Evolutionary conservation across 805 yeast species (phyloP).

Genomic region (Pichia sporocuriosa): DNA sequence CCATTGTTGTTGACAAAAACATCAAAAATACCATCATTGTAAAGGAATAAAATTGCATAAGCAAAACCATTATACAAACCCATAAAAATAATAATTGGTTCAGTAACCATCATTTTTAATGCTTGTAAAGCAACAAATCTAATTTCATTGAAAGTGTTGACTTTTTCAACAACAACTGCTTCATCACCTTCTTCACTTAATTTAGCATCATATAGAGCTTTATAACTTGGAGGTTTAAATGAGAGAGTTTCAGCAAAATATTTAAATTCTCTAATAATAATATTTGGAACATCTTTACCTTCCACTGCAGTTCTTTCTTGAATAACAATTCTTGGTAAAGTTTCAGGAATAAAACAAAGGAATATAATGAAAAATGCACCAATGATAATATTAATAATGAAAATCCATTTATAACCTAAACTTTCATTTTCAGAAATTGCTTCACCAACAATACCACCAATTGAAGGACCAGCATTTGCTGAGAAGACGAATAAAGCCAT

Average conservation of each 20-base stretch:
- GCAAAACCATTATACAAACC: conserved; percentile 33
- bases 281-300: conserved; percentile 20
- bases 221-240: conserved; percentile 20
- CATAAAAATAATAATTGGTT: conserved; percentile 30
- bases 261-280: conserved; percentile 23
- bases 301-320: conserved; percentile 25
- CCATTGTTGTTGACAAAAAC: conserved; percentile 31
- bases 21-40: conserved; percentile 31
- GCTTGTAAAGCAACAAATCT: conserved; percentile 28
- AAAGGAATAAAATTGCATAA: conserved; percentile 31
- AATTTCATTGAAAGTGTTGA: conserved; percentile 24
- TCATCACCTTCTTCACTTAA: conserved; percentile 15
- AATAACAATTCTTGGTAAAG: conserved; percentile 32
- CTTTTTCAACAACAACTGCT: conserved; percentile 21
- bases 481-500: conserved; percentile 31
- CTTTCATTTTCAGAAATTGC: conserved; percentile 26
- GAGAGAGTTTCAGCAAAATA: conserved; percentile 14
- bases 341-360: conserved; percentile 28
- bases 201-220: conserved; percentile 9
- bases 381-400: conserved; percentile 28
- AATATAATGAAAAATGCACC: conserved; percentile 22
- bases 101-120: conserved; percentile 29
- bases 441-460: conserved; percentile 33
- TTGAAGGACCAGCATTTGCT: conserved; percentile 32
- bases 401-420: conserved; percentile 30